phyloP scores from a whole-genome alignment of 2,329 filamentous ascomycete genomes.

The Acrocalymma vagum region DNA sequence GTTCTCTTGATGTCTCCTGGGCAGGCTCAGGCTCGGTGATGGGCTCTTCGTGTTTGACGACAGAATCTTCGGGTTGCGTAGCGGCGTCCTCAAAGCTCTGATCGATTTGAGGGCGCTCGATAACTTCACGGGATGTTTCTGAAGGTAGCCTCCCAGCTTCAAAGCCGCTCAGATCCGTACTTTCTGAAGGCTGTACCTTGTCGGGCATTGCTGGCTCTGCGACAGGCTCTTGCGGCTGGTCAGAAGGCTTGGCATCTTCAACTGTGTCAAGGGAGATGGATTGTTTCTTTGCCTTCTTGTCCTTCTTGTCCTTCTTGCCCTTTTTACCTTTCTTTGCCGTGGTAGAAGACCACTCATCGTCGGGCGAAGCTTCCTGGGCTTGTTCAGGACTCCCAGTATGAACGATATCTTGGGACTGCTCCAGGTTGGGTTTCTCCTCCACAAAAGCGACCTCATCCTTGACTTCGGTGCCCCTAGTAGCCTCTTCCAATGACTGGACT shows the following conservation, averaged over 20 bases:
- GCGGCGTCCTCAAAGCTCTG: slow-evolving; percentile 5
- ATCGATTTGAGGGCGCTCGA: slow-evolving; percentile 4
- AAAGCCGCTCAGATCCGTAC: too few relatives aligned
- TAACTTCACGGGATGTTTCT: too few relatives aligned
- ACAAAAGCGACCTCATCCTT: too few relatives aligned
- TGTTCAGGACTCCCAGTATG: too few relatives aligned
- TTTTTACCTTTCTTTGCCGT: slow-evolving; percentile 33
- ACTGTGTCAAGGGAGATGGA: slow-evolving; percentile 13
- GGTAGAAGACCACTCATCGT: slow-evolving; percentile 21
- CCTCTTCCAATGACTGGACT: too few relatives aligned
- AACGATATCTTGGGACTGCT: too few relatives aligned
- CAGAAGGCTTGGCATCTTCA: slow-evolving; percentile 5
- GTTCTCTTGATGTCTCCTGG: slow-evolving; percentile 5
- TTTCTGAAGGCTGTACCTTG: too few relatives aligned
- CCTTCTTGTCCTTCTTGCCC: slow-evolving; percentile 37
- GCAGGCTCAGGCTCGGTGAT: slow-evolving; percentile 1
- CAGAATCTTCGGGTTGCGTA: too few relatives aligned
- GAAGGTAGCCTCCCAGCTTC: too few relatives aligned
- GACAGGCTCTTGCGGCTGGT: not conserved
- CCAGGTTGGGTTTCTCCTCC: too few relatives aligned
- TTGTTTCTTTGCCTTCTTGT: slow-evolving; percentile 35
- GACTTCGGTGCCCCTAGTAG: too few relatives aligned
- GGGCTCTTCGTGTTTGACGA: too few relatives aligned
- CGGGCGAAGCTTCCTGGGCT: slow-evolving; percentile 11
- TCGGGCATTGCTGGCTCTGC: not conserved